phyloP scores from a whole-genome alignment of 352 stramenopile genomes.

The Phytophthora boehmeriae region DNA sequence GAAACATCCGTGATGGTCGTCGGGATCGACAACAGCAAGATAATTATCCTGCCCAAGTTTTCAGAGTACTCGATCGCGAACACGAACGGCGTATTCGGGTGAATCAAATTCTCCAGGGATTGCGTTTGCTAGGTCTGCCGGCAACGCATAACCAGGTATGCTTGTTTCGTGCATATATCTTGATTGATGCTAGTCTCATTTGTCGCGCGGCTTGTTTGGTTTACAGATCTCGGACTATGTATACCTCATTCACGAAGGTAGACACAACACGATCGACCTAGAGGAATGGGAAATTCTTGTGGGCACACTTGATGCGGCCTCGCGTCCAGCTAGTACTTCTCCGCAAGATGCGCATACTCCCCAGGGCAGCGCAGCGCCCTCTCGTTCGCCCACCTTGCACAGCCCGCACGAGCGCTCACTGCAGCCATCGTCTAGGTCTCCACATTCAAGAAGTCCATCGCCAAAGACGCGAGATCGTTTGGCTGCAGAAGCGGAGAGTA shows the following conservation, averaged over 20 bases:
- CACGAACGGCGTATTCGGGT: slow-evolving; percentile 52
- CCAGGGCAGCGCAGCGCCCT: slow-evolving; percentile 8
- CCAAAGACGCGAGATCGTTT: slow-evolving; percentile 2
- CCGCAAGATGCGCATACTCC: slow-evolving; percentile 6
- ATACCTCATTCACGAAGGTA: slow-evolving; percentile 74
- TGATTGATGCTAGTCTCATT: background rate
- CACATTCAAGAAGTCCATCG: slow-evolving; percentile 2
- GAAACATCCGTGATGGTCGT: slow-evolving; percentile 11
- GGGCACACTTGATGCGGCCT: slow-evolving; percentile 66
- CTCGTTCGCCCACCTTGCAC: slow-evolving; percentile 15
- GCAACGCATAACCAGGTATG: slow-evolving; percentile 73
- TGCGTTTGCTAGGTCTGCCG: slow-evolving; percentile 55
- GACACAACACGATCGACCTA: slow-evolving; percentile 52
- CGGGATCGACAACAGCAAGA: slow-evolving; percentile 10
- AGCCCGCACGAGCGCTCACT: slow-evolving; percentile 7
- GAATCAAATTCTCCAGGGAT: slow-evolving; percentile 58
- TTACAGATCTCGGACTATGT: slow-evolving; percentile 73
- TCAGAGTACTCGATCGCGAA: slow-evolving; percentile 57
- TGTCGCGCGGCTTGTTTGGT: background rate
- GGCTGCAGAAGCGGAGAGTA: background rate
- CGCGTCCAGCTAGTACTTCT: slow-evolving; percentile 31
- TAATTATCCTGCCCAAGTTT: slow-evolving; percentile 55
- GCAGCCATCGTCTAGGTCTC: slow-evolving; percentile 17
- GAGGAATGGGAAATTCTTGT: slow-evolving; percentile 77
- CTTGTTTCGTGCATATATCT: background rate